A percentile compares a stretch with the other conserved stretches of the same genome.
Evolutionary conservation across 116 monocot genomes (phyloP).

Genomic region (Papilionanthe hybrid): DNA sequence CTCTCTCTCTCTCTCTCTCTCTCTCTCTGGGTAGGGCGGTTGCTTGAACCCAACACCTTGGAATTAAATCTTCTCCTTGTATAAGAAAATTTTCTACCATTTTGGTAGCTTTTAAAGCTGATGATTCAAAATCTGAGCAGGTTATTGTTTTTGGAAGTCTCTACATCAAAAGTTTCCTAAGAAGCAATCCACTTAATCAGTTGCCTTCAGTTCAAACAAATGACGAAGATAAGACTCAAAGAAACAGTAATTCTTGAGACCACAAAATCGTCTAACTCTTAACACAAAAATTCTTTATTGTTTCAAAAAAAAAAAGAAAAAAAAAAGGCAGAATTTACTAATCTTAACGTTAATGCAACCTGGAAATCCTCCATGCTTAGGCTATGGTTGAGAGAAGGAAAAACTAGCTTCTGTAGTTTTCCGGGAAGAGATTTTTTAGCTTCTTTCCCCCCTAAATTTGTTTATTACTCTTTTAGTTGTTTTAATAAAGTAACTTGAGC

Average conservation of each 20-base stretch:
- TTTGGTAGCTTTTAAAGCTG: not conserved
- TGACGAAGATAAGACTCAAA: not conserved
- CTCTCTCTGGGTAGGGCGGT: no score
- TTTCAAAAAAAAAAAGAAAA: no score
- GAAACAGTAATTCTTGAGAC: conserved; percentile 9
- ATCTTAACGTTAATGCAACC: not conserved
- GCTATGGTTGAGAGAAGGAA: not conserved
- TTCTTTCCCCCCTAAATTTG: no score
- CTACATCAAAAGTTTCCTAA: conserved; percentile 65
- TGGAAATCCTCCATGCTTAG: not conserved
- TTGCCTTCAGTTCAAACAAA: not conserved
- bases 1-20: no score
- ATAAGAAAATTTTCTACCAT: not conserved
- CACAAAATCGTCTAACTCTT: not conserved
- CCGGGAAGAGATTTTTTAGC: not conserved
- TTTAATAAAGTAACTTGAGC: no score
- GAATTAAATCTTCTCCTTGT: not conserved
- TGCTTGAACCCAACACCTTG: not conserved
- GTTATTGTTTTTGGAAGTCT: conserved; percentile 81
- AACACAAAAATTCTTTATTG: not conserved
- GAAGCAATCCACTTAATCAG: conserved; percentile 35
- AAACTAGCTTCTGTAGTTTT: not conserved
- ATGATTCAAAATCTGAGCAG: conserved; percentile 16
- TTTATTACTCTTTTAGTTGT: no score
- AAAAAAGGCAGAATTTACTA: not conserved